Evolutionary conservation across 2,329 filamentous ascomycete species (phyloP).

Genomic region (Phialocephala subalpina): DNA sequence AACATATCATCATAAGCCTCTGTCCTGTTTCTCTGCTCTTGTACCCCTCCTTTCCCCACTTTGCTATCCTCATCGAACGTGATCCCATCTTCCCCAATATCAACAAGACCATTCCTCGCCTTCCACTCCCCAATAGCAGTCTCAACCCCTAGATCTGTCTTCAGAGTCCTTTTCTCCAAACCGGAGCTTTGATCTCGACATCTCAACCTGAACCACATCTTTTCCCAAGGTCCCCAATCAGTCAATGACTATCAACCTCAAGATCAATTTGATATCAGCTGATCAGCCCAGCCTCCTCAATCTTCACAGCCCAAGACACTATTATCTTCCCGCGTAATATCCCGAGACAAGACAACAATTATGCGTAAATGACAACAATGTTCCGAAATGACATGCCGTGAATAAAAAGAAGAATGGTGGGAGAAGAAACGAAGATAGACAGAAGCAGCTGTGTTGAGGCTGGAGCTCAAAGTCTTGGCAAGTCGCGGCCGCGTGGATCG

Average conservation of each 20-base stretch:
- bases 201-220: not conserved
- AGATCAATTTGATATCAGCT: no score
- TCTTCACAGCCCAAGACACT: not conserved
- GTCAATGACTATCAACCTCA: not conserved
- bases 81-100: not conserved
- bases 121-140: not conserved
- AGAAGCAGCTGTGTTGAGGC: not conserved
- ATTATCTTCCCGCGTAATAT: not conserved
- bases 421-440: not conserved
- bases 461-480: not conserved
- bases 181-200: not conserved
- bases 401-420: not conserved
- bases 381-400: not conserved
- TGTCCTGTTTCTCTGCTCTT: constrained; percentile 11
- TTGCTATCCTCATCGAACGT: not conserved
- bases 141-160: not conserved
- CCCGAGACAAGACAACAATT: not conserved
- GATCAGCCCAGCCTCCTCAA: not conserved
- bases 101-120: not conserved
- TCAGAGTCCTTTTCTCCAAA: not conserved
- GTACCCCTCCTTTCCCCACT: not conserved
- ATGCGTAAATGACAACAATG: not conserved
- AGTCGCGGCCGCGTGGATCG: not conserved
- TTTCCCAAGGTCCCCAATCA: not conserved
- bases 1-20: constrained; percentile 48